Evolutionary conservation across 2,329 filamentous ascomycete species (phyloP), one percentile per base, ranked within the genome.

Genomic region (Niveomyces coronatus): DNA sequence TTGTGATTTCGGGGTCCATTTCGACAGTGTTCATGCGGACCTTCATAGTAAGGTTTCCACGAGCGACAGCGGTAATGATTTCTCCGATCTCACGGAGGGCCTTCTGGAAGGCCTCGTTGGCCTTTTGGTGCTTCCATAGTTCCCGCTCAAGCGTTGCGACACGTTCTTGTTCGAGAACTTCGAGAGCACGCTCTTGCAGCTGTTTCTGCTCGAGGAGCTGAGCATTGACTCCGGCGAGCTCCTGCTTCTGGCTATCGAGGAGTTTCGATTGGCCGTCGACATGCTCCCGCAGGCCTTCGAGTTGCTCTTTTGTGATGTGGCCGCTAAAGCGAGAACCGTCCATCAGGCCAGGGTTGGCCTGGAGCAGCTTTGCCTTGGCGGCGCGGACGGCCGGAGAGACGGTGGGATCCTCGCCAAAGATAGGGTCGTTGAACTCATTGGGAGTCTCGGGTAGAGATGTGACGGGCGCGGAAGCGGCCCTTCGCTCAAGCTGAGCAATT

Each of bases 41-140:
- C 64, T 94, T 94, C 70, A 94, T 95, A 59, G 87, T 94, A 44
- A 96, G 70, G 56, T 96, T 89, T 62, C 89, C 89, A 52, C 86
- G 85, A 41, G 89, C 91, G 48, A 96, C 91, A 45, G 89, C 88
- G 16, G 91, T 95, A 53, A 96, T 85, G 51, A 98, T 96, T 56
- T 89, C 91, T 50, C 91, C 91, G 49, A 98, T 96, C 60, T 98
- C 91, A 47, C 88, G 79, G 23, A 98, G 67, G 9, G 91, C 91
- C 62, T 96, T 96, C 58, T 96, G 88, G 73, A 96, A 98, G 50
- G 91, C 93, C 61, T 94, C 80, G 61, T 98, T 98, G 55, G 93
- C 91, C 63, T 95, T 91, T 58, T 94, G 88, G 55, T 95, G 88
- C 64, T 96, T 96, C 69, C 84, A 87, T 43, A 98, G 71, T 62